Evolutionary conservation across 176 grass and related monocot species (phyloP), one percentile per base, ranked within the genome.

Genomic region (Eleusine coracana): DNA sequence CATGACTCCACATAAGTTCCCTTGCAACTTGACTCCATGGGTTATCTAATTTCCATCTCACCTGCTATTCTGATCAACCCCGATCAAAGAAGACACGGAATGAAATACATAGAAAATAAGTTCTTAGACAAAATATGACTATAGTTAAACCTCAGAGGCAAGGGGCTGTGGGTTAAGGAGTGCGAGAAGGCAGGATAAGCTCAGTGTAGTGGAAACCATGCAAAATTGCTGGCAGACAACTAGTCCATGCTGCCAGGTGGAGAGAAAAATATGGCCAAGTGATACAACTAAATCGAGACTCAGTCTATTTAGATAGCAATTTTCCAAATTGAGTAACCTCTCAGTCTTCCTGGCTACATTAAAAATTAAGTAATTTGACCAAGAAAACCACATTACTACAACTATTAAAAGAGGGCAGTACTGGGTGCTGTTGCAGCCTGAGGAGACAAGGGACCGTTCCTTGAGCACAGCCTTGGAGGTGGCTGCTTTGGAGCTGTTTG

Each of bases 41-140:
- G 77, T 18, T 37, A 79, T 79, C 10, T 27, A 13, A 80, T 4
- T 55, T 70, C 78, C 49, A 56, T 25, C 29, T 80, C 34, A 18
- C 65, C 55, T 56, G n/a, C 13, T 60, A 61, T 62, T 28, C 36
- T 70, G 20, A 58, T 81, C 23, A 81, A 56, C 4, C 21, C 0
- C 21, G 11, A 63, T 12, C 7, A 42, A 70, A 70, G 66, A 42
- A 41, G 40, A 70, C n/a, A 63, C 3, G 0, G 3, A 14, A 29
- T 36, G 5, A 34, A 66, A 10, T 28, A 70, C 12, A 21, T 42
- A 69, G 34, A 70, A 27, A 51, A 80, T 42, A 13, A 70, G 51
- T 56, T 41, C 49, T 11, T 50, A 23, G 50, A 80, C 34, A 80
- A 52, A 75, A 70, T 58, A 81, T 70, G 38, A 40, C 41, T 15